Evolutionary conservation across 2,329 filamentous ascomycete species (phyloP), one percentile per base, ranked within the genome.

Genomic region (Colletotrichum magnum): DNA sequence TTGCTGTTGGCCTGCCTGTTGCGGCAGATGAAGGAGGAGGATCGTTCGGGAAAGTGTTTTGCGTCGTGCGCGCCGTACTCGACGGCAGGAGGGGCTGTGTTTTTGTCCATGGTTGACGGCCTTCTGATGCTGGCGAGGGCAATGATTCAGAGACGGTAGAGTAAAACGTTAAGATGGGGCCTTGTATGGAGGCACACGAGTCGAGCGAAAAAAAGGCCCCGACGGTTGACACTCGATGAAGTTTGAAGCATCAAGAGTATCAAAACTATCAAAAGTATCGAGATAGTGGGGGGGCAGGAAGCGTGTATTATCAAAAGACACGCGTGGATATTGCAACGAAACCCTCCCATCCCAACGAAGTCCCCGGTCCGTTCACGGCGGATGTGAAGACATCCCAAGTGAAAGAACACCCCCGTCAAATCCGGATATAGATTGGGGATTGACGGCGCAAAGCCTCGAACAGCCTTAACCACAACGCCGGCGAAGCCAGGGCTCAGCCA

Each of bases 291-390:
- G 41, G 41, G 12, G 41, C 9, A 16, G 41, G 41, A 12, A 43
- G 16, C 41, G 4, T 7, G 6, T 50, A 18, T 50, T 24, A 50
- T n/a, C 45, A 50, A 21, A 18, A 15, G 13, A 32, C 32, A 58
- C 54, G 24, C 6, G 16, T n/a, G 52, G 18, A 53, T 41, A n/a
- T 43, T 12, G 3, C 50, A 45, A 1, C 16, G 13, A 12, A 36
- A 6, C 32, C 9, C 45, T 5, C 7, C 3, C 2, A 32, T 53
- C 10, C 13, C 21, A 52, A 21, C 39, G 26, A 61, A 61, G 50
- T 54, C 51, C 16, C 50, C 59, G 59, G 59, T 62, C 59, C 62
- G 41, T 45, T 60, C 39, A 60, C 62, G 56, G 50, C 56, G 43
- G 41, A 43, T 1, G 41, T 43, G 41, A 43, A 43, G 41, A 13